Evolutionary conservation across 768 basidiomycete species (phyloP), one percentile per base, ranked within the genome.

Genomic region (Cantharellus cinnabarinus): DNA sequence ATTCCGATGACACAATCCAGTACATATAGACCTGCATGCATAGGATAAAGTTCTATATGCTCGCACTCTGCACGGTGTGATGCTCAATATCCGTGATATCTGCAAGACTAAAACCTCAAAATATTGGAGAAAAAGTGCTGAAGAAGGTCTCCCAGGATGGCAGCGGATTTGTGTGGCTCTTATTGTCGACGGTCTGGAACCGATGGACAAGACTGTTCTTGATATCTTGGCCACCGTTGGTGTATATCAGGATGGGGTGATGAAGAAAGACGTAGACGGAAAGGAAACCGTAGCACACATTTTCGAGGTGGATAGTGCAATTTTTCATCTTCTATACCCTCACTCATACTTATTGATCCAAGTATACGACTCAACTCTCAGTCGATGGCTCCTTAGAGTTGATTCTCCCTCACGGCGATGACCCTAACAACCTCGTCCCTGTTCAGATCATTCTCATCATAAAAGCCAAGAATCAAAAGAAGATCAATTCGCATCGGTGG

Each of bases 301-400:
- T 61, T 98, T 97, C 66, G 91, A 95, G 80, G 87, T 88, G 60
- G 54, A 69, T 57, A 5, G 41, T 3, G 58, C 42, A 29, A 14
- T 38, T 37, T 57, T 41, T 52, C 2, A 40, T 42, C 37, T 10
- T 54, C 38, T 10, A 37, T 41, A 39, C 38, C 35, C 4, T 50
- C 48, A 4, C n/a, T 65, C 20, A 29, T 58, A 35, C 60, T 44
- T 63, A 15, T 4, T 41, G 50, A 3, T n/a, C 38, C 34, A 63
- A 95, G 88, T 99, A 97, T 70, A 98, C 94, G 1, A 97, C 93
- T 0, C 90, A 95, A 68, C 76, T 99, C 29, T 94, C 90, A 0
- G 83, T 99, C 63, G 93, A 94, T 64, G 73, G 89, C 2, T 83
- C 83, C 2, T 93, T 93, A 0, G 85, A 89, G 66, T 77, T 97